phyloP scores from a whole-genome alignment of 2,329 filamentous ascomycete species.

The Verticillium nonalfalfae region DNA sequence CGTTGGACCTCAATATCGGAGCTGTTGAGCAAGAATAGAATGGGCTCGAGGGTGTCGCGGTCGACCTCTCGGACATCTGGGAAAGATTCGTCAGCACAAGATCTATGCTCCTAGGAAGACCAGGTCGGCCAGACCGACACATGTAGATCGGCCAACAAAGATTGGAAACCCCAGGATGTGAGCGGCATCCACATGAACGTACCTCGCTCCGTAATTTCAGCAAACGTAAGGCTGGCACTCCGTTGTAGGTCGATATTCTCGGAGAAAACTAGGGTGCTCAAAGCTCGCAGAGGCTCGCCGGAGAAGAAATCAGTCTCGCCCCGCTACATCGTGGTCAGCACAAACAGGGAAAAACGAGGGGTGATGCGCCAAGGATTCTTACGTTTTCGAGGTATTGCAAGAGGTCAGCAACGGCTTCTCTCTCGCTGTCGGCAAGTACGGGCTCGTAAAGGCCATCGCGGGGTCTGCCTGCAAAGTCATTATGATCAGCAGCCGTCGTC shows the following conservation, averaged over 20 bases:
- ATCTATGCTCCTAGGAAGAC: not conserved
- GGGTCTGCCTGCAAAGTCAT: conserved; percentile 52
- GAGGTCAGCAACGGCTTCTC: conserved; percentile 93
- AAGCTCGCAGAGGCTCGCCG: conserved; percentile 84
- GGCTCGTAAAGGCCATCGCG: conserved; percentile 80
- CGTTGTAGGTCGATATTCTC: conserved; percentile 97
- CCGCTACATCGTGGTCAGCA: conserved; percentile 52
- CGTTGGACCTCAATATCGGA: conserved; percentile 95
- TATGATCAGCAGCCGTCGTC: conserved; percentile 19
- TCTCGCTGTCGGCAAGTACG: conserved; percentile 88
- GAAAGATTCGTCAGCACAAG: conserved; percentile 8
- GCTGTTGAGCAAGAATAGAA: conserved; percentile 90
- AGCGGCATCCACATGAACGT: not conserved
- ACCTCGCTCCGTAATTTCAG: conserved; percentile 98
- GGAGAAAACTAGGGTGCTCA: conserved; percentile 95
- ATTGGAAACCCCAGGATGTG: not conserved
- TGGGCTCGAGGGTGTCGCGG: conserved; percentile 89
- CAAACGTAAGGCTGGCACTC: conserved; percentile 96
- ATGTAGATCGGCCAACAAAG: not conserved
- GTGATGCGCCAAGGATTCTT: conserved; percentile 23
- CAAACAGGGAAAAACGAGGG: not conserved
- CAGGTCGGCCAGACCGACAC: conserved; percentile 3
- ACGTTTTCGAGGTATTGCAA: conserved; percentile 97
- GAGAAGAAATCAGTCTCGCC: conserved; percentile 98
- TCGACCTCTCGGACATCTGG: conserved; percentile 95